A percentile compares a stretch with the other conserved stretches of the same genome.
phyloP scores from a whole-genome alignment of 108 stramenopile genomes.

The Nitzschia sp. region DNA sequence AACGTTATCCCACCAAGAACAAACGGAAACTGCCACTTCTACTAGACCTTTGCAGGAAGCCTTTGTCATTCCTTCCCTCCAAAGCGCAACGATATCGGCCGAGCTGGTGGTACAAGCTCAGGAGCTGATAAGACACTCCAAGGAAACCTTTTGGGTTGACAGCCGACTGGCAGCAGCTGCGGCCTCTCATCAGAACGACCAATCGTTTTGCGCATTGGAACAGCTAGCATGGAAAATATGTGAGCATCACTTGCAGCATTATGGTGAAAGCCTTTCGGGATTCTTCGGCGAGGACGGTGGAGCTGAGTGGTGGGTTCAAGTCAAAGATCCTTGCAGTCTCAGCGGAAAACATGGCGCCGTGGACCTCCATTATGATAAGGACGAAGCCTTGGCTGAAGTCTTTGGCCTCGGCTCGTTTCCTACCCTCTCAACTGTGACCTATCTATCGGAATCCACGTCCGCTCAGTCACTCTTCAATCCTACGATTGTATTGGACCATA shows the following conservation, averaged over 20 bases:
- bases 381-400: slow-evolving; percentile 79
- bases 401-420: slow-evolving; percentile 87
- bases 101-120: slow-evolving; percentile 47
- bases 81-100: slow-evolving; percentile 20
- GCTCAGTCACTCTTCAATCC: slow-evolving; percentile 26
- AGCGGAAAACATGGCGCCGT: slow-evolving; percentile 41
- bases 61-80: slow-evolving; percentile 22
- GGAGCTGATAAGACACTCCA: slow-evolving; percentile 48
- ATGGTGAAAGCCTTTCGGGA: slow-evolving; percentile 19
- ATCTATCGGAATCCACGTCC: slow-evolving; percentile 50
- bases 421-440: slow-evolving; percentile 82
- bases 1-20: neutral
- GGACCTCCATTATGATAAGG: slow-evolving; percentile 91
- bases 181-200: neutral
- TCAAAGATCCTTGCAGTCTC: slow-evolving; percentile 39
- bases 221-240: slow-evolving; percentile 60
- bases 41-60: slow-evolving; percentile 10
- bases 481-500: slow-evolving; percentile 70
- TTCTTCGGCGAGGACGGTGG: slow-evolving; percentile 25
- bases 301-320: slow-evolving; percentile 89
- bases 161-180: neutral
- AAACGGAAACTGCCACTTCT: neutral
- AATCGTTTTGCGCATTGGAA: slow-evolving; percentile 54
- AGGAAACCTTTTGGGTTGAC: slow-evolving; percentile 81
- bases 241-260: slow-evolving; percentile 48